Base-by-base conservation (phyloP, 805 yeast species). In the Starmerella floricola region DNA sequence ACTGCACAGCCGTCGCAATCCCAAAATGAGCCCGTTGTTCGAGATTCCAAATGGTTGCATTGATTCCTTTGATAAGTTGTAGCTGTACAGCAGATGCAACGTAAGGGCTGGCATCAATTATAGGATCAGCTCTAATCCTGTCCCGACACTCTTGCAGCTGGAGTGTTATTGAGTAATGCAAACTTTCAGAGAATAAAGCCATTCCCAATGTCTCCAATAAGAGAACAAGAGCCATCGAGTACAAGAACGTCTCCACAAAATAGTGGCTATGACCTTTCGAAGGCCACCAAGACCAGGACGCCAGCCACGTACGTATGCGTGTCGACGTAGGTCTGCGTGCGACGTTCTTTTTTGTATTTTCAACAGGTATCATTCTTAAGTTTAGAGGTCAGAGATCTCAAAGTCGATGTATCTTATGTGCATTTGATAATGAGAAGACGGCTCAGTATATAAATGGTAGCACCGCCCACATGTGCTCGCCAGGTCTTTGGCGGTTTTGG, bases 31-130 rank as follows among this genome's bases (percentile, higher is more conserved):
- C 31, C 2, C 31, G 13, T 12, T 35, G 37, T 13, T 29, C 31
- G 32, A 44, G 16, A 17, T 47, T 47, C 48, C 48, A 47, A 6
- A 45, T 33, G 11, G 44, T 45, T 18, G 47, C 45, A 32, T 44
- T 51, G 34, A 44, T n/a, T 26, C 46, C 27, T 21, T 32, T 33
- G 27, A 43, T 10, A 2, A 42, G 13, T 28, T 41, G 43, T 6
- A 15, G 16, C 17, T 24, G 40, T 18, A 34, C n/a, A 6, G 23
- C 23, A 20, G 34, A n/a, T 8, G 37, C 41, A 23, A 36, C 33
- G 19, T 31, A 36, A 8, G 45, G 45, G 12, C 34, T 31, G 17
- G 15, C 34, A 15, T 15, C 8, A 10, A 12, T 31, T 31, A 13
- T 17, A 11, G 34, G 34, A 31, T 31, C 12, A 31, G 34, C 15